Evolutionary conservation across 805 yeast genomes (phyloP), one percentile per base, ranked within the genome.

Genomic region (Metschnikowia hibisci): DNA sequence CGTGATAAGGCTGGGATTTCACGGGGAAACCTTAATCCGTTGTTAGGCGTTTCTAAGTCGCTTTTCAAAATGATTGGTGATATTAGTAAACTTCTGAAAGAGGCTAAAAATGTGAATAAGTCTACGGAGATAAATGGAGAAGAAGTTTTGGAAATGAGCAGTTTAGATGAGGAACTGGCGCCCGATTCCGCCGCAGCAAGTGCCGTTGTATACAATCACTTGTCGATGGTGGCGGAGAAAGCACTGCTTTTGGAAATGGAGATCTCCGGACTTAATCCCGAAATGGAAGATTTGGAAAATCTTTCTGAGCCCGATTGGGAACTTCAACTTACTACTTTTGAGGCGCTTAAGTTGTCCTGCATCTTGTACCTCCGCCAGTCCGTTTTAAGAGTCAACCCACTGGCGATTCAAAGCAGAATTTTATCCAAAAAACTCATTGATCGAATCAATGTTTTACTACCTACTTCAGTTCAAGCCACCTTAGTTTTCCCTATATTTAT

Each of bases 401-500:
- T 83, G 1, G 71, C 82, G 26, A 58, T 84, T 39, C 87, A 82
- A 47, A 75, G 83, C 34, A 88, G 81, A 49, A 70, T 75, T 26
- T 63, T 85, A 33, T 68, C 76, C 27, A 69, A 70, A 40, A 81
- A 80, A 48, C 64, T 84, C 42, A 55, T 75, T 20, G 70, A 76
- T 41, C 73, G 83, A 44, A 61, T 86, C 18, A 87, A 82, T 51
- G 69, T 77, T 3, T 71, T 85, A 4, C 55, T 86, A 29, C 87
- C 78, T 2, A 71, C 91, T 0, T 74, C 78, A 1, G 82, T 84
- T 33, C 89, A 85, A 54, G 81, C 87, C 3, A 78, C 84, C 1
- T 60, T 85, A 12, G 82, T 85, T 31, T 86, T 87, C 61, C 95
- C 95, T 0, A 61, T 85, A 48, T 87, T 87, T 57, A 78, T 87